Evolutionary conservation across 2,329 filamentous ascomycete species (phyloP).

Genomic region (Laburnicola sp.): DNA sequence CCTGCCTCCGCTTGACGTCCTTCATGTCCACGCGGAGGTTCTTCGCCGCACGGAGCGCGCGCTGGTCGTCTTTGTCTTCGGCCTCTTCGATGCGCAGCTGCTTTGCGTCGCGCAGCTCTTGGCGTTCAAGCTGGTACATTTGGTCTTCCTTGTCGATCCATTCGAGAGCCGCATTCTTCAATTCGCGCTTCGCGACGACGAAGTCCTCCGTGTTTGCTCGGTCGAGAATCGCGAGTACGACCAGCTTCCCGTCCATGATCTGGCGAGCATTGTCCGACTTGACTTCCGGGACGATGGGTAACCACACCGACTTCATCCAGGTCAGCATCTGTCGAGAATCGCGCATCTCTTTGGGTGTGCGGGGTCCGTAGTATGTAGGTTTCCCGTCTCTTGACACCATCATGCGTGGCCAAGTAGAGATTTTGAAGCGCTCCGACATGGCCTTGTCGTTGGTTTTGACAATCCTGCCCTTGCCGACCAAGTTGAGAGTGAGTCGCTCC

Average conservation of each 20-base stretch:
- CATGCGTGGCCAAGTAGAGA: slow-evolving; percentile 93
- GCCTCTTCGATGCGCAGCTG: slow-evolving; percentile 95
- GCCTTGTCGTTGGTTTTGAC: slow-evolving; percentile 84
- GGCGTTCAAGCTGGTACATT: slow-evolving; percentile 86
- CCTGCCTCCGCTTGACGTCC: slow-evolving; percentile 81
- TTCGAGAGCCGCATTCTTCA: slow-evolving; percentile 93
- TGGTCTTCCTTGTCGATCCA: slow-evolving; percentile 98
- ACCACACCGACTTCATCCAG: slow-evolving; percentile 97
- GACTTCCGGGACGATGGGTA: slow-evolving; percentile 92
- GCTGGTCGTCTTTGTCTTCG: slow-evolving; percentile 87
- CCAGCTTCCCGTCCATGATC: slow-evolving; percentile 91
- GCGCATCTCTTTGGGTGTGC: slow-evolving; percentile 90
- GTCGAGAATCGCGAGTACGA: slow-evolving; percentile 89
- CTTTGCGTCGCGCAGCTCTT: slow-evolving; percentile 92
- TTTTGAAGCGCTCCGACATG: slow-evolving; percentile 83
- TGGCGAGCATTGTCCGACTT: slow-evolving; percentile 89
- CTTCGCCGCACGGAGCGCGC: slow-evolving; percentile 84
- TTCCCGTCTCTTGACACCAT: slow-evolving; percentile 87
- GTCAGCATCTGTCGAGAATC: slow-evolving; percentile 76
- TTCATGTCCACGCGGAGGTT: slow-evolving; percentile 90
- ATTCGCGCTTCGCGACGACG: slow-evolving; percentile 75
- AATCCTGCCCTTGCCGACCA: slow-evolving; percentile 88
- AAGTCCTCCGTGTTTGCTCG: slow-evolving; percentile 80
- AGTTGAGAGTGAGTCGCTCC: slow-evolving; percentile 79
- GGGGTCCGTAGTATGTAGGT: slow-evolving; percentile 83